Base-by-base conservation (phyloP, 768 basidiomycete genomes). In the Tulasnella sp. region DNA sequence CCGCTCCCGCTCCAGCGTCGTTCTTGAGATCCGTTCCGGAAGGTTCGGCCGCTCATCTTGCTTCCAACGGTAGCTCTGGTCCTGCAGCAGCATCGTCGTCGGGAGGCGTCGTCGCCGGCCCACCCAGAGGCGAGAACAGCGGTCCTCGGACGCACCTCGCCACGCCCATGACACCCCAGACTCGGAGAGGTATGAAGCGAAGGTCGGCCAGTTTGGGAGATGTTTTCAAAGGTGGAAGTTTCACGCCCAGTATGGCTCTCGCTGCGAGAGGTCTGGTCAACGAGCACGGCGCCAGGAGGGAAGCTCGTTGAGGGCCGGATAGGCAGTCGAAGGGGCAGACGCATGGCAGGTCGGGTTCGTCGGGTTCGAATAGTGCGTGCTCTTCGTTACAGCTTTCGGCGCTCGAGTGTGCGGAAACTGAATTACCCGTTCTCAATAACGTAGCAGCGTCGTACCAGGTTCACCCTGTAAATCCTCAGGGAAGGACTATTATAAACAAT, bases 401-500 rank as follows among this genome's bases (percentile, higher is more conserved):
- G 3, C 2, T 71, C 1, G 24, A 12, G 58, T 31, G 38, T 34
- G 9, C 24, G 10, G 21, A 34, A 44, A 44, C 44, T 44, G 44
- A 44, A n/a, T n/a, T n/a, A 14, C 14, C 34, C 16, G 75, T 31
- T 18, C 5, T 36, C 27, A 72, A 76, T 18, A 48, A 74, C 21
- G 71, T 79, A 34, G 78, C 78, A 1, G 78, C 78, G 71, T 38
- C 71, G 73, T 79, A 79, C 52, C 71, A 72, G 46, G n/a, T n/a
- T n/a, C n/a, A n/a, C n/a, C n/a, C n/a, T n/a, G n/a, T n/a, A n/a
- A n/a, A n/a, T 68, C 62, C 62, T 68, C 62, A 68, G 18, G 16
- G 62, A 24, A 68, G 3, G 62, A 27, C 62, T 31, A 31, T 68
- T 27, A 36, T 68, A 68, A 36, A 68, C 62, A 36, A 68, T 27